Evolutionary conservation across 2,329 filamentous ascomycete species (phyloP).

Genomic region (Pestalotiopsis sp.): DNA sequence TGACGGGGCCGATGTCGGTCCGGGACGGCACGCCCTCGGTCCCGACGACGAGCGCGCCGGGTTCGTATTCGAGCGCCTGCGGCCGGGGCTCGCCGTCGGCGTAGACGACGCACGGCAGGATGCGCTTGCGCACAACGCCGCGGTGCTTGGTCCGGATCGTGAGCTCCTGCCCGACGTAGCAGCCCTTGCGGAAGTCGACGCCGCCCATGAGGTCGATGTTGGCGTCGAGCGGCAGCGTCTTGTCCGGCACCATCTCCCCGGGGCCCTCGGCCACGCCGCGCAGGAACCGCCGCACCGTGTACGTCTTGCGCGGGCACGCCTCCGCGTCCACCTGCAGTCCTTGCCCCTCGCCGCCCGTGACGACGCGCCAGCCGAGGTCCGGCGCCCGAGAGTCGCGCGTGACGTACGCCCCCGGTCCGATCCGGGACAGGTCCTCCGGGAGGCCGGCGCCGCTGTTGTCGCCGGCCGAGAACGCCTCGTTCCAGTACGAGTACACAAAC

Average conservation of each 20-base stretch:
- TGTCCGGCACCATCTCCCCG: constrained; percentile 71
- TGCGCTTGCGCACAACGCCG: constrained; percentile 88
- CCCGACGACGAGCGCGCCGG: constrained; percentile 13
- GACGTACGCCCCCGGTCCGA: constrained; percentile 19
- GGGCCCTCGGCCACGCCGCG: constrained; percentile 86
- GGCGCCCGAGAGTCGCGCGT: constrained; percentile 57
- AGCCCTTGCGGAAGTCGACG: constrained; percentile 94
- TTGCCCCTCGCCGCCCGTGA: constrained; percentile 35
- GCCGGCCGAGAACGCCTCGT: constrained; percentile 42
- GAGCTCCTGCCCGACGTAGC: constrained; percentile 95
- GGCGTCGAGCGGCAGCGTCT: constrained; percentile 81
- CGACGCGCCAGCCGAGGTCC: constrained; percentile 56
- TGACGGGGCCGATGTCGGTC: constrained; percentile 53
- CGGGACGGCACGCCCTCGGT: constrained; percentile 44
- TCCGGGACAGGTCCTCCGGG: constrained; percentile 27
- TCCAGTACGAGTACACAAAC: constrained; percentile 77
- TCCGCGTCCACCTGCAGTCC: constrained; percentile 44
- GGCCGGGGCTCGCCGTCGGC: constrained; percentile 42
- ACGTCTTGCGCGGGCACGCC: constrained; percentile 58
- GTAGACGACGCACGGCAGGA: constrained; percentile 81
- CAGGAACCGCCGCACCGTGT: constrained; percentile 77
- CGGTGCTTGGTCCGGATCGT: constrained; percentile 95
- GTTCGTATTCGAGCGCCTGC: constrained; percentile 49
- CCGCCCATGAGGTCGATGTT: constrained; percentile 87
- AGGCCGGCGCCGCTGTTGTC: constrained; percentile 19